These are phyloP conservation scores for Guadua angustifolia DNA, from an alignment of 176 grass and related monocot species.

Conservation along the genomic window DNA sequence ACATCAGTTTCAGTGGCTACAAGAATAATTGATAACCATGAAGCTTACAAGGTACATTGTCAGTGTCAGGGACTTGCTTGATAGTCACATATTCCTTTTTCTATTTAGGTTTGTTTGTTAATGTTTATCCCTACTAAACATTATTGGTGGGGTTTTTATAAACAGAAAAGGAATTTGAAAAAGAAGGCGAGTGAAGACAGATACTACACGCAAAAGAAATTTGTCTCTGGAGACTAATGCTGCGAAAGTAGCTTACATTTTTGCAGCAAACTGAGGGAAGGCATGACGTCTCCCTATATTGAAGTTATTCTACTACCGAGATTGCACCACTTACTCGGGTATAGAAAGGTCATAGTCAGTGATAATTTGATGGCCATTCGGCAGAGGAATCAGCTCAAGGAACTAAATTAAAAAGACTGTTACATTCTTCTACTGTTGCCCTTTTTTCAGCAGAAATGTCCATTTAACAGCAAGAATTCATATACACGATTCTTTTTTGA, in stretches of 20 bases:
- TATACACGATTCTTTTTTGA: slow-evolving; percentile 56
- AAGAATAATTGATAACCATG: slow-evolving; percentile 80
- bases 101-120: slow-evolving; percentile 15
- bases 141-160: slow-evolving; percentile 21
- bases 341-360: slow-evolving; percentile 48
- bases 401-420: slow-evolving; percentile 29
- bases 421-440: slow-evolving; percentile 44
- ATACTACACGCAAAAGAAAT: slow-evolving; percentile 87
- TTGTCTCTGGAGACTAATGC: slow-evolving; percentile 73
- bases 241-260: slow-evolving; percentile 36
- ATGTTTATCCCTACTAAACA: slow-evolving; percentile 12
- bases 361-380: slow-evolving; percentile 42
- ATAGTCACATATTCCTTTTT: background rate
- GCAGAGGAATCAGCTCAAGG: slow-evolving; percentile 12
- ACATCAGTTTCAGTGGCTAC: slow-evolving; percentile 70
- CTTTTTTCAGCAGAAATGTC: slow-evolving; percentile 27
- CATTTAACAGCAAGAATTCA: slow-evolving; percentile 44
- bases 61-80: background rate
- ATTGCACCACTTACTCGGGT: slow-evolving; percentile 36
- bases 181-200: slow-evolving; percentile 85
- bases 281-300: slow-evolving; percentile 29
- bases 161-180: slow-evolving; percentile 82
- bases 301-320: slow-evolving; percentile 49
- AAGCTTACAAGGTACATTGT: slow-evolving; percentile 76
- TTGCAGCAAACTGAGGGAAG: slow-evolving; percentile 38